A percentile compares a stretch with the other conserved stretches of the same genome.
phyloP scores from a whole-genome alignment of 768 basidiomycete genomes.

The Pulveroboletus ravenelii region DNA sequence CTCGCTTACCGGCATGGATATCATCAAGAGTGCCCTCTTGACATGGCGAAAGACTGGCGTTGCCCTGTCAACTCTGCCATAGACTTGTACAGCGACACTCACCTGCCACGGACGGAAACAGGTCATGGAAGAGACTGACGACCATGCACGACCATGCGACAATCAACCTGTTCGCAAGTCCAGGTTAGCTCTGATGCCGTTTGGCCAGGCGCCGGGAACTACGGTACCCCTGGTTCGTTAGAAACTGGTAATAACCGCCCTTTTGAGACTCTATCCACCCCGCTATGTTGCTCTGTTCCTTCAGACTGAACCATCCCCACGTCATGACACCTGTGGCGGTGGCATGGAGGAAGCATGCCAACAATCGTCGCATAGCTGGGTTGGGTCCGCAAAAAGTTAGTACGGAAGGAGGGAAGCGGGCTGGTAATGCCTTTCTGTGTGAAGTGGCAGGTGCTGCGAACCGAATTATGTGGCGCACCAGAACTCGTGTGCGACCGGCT shows the following conservation, averaged over 20 bases:
- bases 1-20: slow-evolving; percentile 56
- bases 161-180: slow-evolving; percentile 17
- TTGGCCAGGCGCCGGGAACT: too few relatives aligned
- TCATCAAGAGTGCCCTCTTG: slow-evolving; percentile 57
- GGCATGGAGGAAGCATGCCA: slow-evolving; percentile 29
- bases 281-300: slow-evolving; percentile 10
- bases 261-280: slow-evolving; percentile 40
- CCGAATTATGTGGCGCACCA: too few relatives aligned
- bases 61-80: not conserved
- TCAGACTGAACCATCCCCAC: slow-evolving; percentile 31
- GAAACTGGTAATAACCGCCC: slow-evolving; percentile 66
- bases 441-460: too few relatives aligned
- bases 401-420: too few relatives aligned
- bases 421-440: too few relatives aligned
- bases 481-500: too few relatives aligned
- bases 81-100: slow-evolving; percentile 10
- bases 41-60: slow-evolving; percentile 28
- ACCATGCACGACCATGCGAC: slow-evolving; percentile 40
- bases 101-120: slow-evolving; percentile 36
- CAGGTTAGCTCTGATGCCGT: not conserved
- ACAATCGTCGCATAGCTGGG: slow-evolving; percentile 8
- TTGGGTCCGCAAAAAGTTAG: too few relatives aligned
- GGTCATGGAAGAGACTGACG: slow-evolving; percentile 36
- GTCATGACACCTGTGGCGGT: slow-evolving; percentile 31
- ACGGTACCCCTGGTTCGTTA: slow-evolving; percentile 69